A percentile compares a stretch with the other conserved stretches of the same genome.
These are phyloP conservation scores for Hanseniaspora lindneri DNA, from an alignment of 805 yeast species.

Conservation along the genomic window DNA sequence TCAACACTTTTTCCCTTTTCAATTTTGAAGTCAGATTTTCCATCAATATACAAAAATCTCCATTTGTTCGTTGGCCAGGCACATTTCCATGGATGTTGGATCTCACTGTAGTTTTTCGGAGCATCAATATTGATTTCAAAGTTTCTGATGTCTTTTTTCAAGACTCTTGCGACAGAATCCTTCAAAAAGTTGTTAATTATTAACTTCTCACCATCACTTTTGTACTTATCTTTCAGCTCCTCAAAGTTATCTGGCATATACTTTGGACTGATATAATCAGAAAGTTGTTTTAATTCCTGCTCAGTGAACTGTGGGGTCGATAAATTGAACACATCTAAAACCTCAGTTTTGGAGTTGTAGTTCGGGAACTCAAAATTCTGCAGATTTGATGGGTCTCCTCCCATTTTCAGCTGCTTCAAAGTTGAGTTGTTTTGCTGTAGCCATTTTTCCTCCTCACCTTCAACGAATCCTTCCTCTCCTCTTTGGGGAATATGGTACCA, in stretches of 20 bases:
- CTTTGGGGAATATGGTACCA: slow-evolving; percentile 97
- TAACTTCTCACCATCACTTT: slow-evolving; percentile 38
- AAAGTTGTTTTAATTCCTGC: slow-evolving; percentile 19
- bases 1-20: slow-evolving; percentile 23
- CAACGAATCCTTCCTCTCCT: slow-evolving; percentile 76
- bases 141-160: slow-evolving; percentile 40
- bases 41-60: slow-evolving; percentile 72
- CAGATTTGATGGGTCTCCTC: slow-evolving; percentile 42
- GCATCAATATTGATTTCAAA: slow-evolving; percentile 50
- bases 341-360: slow-evolving; percentile 34
- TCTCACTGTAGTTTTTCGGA: slow-evolving; percentile 47
- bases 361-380: slow-evolving; percentile 78
- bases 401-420: slow-evolving; percentile 54
- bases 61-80: slow-evolving; percentile 93
- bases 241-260: slow-evolving; percentile 49
- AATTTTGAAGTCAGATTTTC: slow-evolving; percentile 33
- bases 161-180: slow-evolving; percentile 36
- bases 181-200: slow-evolving; percentile 47
- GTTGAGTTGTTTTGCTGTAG: slow-evolving; percentile 60
- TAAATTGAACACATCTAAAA: too few relatives aligned
- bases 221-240: slow-evolving; percentile 33
- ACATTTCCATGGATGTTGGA: slow-evolving; percentile 68
- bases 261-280: slow-evolving; percentile 24
- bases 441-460: slow-evolving; percentile 63
- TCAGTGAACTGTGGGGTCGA: slow-evolving; percentile 28